Evolutionary conservation across 2,329 filamentous ascomycete genomes (phyloP).

Genomic region (Botrytis tulipae): DNA sequence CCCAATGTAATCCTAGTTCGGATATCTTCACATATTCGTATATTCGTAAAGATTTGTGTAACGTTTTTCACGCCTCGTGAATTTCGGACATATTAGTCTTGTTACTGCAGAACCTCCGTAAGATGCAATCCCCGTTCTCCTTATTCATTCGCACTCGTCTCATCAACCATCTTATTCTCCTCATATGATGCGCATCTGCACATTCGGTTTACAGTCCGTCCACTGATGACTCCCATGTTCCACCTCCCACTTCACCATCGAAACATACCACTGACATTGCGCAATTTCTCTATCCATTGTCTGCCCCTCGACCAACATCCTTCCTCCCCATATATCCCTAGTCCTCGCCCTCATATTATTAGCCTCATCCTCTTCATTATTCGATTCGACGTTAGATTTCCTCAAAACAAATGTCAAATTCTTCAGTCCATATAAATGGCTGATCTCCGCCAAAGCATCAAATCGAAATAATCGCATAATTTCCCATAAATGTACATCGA

Average conservation of each 20-base stretch:
- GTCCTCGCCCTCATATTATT: not conserved
- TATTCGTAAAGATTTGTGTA: not conserved
- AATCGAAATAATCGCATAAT: constrained; percentile 22
- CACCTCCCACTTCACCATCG: constrained; percentile 20
- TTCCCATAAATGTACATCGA: constrained; percentile 24
- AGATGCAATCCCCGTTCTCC: not conserved
- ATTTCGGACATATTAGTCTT: not conserved
- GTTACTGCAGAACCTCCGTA: not conserved
- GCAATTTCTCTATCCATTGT: constrained; percentile 14
- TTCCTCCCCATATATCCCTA: not conserved
- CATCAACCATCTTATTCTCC: not conserved
- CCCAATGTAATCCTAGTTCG: not conserved
- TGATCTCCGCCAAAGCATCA: constrained; percentile 21
- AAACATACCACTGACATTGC: constrained; percentile 21
- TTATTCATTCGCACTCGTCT: not conserved
- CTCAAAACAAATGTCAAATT: constrained; percentile 20
- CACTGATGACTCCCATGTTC: constrained; percentile 14
- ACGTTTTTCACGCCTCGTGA: not conserved
- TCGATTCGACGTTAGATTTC: constrained; percentile 2
- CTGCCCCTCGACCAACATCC: constrained; percentile 9
- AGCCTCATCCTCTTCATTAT: constrained; percentile 2
- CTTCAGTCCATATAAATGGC: constrained; percentile 15
- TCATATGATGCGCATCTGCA: constrained; percentile 24
- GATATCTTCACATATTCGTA: not conserved
- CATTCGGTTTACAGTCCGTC: constrained; percentile 14